Conservation (phyloP, 352 stramenopile genomes). For the Pseudoperonospora humuli region DNA sequence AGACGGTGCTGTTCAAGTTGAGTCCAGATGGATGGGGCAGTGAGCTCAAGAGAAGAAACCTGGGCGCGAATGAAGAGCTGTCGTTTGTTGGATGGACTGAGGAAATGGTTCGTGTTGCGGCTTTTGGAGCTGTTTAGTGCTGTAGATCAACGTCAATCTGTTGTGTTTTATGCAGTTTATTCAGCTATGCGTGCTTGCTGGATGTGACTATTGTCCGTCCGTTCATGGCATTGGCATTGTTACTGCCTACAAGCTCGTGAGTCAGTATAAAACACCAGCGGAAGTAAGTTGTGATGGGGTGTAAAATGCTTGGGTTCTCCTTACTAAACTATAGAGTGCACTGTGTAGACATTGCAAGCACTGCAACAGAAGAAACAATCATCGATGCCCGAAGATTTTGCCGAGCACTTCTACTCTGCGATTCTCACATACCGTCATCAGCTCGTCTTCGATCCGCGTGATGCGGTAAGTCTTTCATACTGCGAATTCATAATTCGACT, state of each 20-base stretch:
- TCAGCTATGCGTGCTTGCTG: slow-evolving; percentile 77
- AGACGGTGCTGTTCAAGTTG: slow-evolving; percentile 91
- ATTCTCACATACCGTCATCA: slow-evolving; percentile 86
- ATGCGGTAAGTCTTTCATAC: slow-evolving; percentile 27
- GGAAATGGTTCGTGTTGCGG: slow-evolving; percentile 55
- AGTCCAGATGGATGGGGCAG: slow-evolving; percentile 77
- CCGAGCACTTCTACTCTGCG: slow-evolving; percentile 43
- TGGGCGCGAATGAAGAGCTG: slow-evolving; percentile 74
- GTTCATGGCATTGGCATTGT: slow-evolving; percentile 69
- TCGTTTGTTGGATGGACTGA: slow-evolving; percentile 81
- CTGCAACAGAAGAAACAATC: slow-evolving; percentile 42
- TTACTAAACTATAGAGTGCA: not conserved
- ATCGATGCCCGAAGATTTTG: slow-evolving; percentile 32
- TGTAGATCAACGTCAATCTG: not conserved
- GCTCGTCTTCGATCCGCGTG: slow-evolving; percentile 77
- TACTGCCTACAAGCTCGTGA: slow-evolving; percentile 77
- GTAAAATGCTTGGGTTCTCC: not conserved
- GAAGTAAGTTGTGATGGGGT: slow-evolving; percentile 28
- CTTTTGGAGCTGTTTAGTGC: not conserved
- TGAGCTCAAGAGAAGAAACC: slow-evolving; percentile 76
- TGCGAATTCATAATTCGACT: not conserved
- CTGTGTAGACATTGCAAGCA: slow-evolving; percentile 40
- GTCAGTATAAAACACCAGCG: slow-evolving; percentile 32
- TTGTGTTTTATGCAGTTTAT: slow-evolving; percentile 44
- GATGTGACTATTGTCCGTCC: slow-evolving; percentile 86